Base-by-base conservation (phyloP, 495 filamentous ascomycete genomes). In the Penicillium daleae region DNA sequence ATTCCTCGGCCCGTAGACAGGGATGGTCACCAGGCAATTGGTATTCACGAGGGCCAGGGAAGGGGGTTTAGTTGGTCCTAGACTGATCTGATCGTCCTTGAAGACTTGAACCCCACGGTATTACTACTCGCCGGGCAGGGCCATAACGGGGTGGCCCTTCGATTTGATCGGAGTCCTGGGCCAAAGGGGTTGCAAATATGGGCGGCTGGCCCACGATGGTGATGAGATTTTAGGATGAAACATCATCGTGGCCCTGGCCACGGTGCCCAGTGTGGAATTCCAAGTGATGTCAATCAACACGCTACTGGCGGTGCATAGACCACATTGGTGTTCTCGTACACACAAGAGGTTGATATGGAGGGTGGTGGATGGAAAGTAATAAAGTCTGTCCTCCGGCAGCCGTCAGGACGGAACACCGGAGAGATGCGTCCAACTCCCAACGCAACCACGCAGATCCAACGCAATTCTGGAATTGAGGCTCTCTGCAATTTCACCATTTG, bases 31-130 rank as follows among this genome's bases (percentile, higher is more conserved):
- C 55, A 59, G 53, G 60, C 44, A 58, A 46, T 49, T 35, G 59
- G 63, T 61, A 72, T 70, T 62, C 64, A 60, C 54, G 22, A 65
- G 55, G 55, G 60, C 68, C 62, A 67, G 50, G 54, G 26, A 46
- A 44, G 40, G 40, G 29, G 27, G 22, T 24, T 40, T 39, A 6
- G 50, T 53, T 61, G 49, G 27, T 32, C 22, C n/a, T 4, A 7
- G 13, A 22, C 24, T 46, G 42, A 54, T 10, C 39, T 32, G 51
- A 57, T 54, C 54, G 35, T 53, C 55, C 37, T 39, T 26, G 21
- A 21, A n/a, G n/a, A n/a, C n/a, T n/a, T n/a, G n/a, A n/a, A n/a
- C n/a, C n/a, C n/a, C n/a, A n/a, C n/a, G n/a, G n/a, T n/a, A n/a
- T n/a, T n/a, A n/a, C n/a, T n/a, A n/a, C n/a, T n/a, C n/a, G n/a